Evolutionary conservation across 345 rosid genomes (phyloP), one percentile per base, ranked within the genome.

Genomic region (Citrus unshiu): DNA sequence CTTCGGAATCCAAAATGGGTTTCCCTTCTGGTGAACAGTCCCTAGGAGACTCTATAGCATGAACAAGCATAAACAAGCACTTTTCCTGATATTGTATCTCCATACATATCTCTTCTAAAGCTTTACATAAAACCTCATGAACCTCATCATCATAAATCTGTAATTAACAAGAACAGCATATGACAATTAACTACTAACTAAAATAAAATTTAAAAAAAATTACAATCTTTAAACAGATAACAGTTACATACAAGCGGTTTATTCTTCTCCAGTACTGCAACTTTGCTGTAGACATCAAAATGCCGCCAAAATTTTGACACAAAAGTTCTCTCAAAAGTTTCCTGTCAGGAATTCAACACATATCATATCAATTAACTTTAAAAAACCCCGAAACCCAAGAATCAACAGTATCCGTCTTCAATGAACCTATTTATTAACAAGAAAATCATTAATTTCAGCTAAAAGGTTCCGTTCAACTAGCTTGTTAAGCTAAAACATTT

Each of bases 1-100:
- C 72, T 70, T 88, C 90, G 6, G 78, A 62, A 83, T 90, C 91
- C 4, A 76, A 78, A 74, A 80, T 72, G 25, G 70, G 73, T 63
- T 81, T 86, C 68, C 68, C 86, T 29, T 80, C 82, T 12, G 78
- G 32, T 0, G 73, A 63, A 66, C 66, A 77, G 51, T 90, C 95
- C 79, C 78, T 81, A 60, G 70, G 84, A 0, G 88, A 87, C 73
- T 88, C 85, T 64, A 94, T 85, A 63, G 97, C 94, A 76, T 85
- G 79, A 79, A 85, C 88, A 40, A 94, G 75, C 75, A 92, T 74
- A 7, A 83, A 84, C 87, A 94, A 66, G 64, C 97, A 91, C 84
- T 90, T 93, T 85, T 93, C 98, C 76, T 94, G 91, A 85, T 84
- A 85, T 72, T 80, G 85, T 77, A 92, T 93, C 30, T 83, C 89